These are phyloP conservation scores for Sporothrix pallida DNA, from an alignment of 2,329 filamentous ascomycete species.

Conservation along the genomic window DNA sequence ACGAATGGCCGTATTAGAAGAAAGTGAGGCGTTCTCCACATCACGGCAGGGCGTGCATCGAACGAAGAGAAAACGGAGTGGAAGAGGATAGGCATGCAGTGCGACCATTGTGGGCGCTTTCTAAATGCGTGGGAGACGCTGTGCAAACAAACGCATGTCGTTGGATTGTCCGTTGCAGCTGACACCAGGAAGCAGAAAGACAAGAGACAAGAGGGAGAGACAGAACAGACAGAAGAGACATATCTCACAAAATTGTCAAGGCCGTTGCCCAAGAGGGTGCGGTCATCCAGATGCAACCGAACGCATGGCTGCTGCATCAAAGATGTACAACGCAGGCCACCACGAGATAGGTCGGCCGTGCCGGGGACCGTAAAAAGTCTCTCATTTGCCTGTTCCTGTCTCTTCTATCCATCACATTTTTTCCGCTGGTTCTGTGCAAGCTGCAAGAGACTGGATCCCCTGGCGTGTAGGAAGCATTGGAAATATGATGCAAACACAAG, in stretches of 20 bases:
- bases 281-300: slow-evolving; percentile 22
- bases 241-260: neutral
- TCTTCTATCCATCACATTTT: neutral
- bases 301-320: slow-evolving; percentile 16
- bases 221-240: neutral
- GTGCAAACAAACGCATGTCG: slow-evolving; percentile 15
- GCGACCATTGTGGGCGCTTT: slow-evolving; percentile 20
- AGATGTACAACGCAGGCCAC: slow-evolving; percentile 30
- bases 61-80: neutral
- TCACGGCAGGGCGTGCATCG: neutral
- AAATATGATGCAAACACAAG: neutral
- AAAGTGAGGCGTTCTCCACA: neutral
- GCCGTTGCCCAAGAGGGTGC: neutral
- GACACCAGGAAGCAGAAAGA: neutral
- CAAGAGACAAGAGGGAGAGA: neutral
- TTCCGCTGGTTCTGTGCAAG: neutral
- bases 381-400: slow-evolving; percentile 13
- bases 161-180: slow-evolving; percentile 15
- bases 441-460: neutral
- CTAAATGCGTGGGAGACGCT: neutral
- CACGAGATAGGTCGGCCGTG: slow-evolving; percentile 23
- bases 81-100: neutral
- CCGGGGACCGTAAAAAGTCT: neutral
- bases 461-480: neutral
- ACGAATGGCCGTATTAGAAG: neutral